These are phyloP conservation scores for Phalaenopsis hybrid DNA, from an alignment of 116 monocot species.

Conservation along the genomic window DNA sequence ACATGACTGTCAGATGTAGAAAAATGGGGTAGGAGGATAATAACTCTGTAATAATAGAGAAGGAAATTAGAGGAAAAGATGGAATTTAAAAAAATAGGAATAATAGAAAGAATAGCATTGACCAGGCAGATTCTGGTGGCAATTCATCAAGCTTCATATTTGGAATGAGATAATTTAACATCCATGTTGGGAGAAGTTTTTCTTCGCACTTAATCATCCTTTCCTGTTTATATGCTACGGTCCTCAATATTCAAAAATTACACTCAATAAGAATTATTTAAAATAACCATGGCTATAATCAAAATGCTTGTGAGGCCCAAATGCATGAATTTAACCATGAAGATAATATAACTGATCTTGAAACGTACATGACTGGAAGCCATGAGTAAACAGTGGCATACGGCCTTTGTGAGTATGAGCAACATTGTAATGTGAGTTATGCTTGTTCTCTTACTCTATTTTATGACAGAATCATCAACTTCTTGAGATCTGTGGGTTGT, in stretches of 20 bases:
- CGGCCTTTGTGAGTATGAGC: background rate
- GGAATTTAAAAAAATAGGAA: background rate
- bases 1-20: no score
- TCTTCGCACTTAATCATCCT: background rate
- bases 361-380: background rate
- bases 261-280: background rate
- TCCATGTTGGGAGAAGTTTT: background rate
- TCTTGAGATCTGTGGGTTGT: no score
- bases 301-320: background rate
- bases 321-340: background rate
- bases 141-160: background rate
- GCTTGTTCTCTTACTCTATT: background rate
- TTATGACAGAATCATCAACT: background rate
- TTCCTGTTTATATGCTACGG: background rate
- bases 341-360: background rate
- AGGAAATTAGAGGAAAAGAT: background rate
- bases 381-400: background rate
- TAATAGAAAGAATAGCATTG: background rate
- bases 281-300: background rate
- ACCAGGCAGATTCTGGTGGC: background rate
- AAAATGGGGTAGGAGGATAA: no score
- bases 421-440: background rate
- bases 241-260: background rate
- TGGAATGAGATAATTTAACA: background rate
- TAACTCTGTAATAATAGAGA: background rate